Conservation (phyloP, 164 flowering plant genomes). For the Vitis rupestris region DNA sequence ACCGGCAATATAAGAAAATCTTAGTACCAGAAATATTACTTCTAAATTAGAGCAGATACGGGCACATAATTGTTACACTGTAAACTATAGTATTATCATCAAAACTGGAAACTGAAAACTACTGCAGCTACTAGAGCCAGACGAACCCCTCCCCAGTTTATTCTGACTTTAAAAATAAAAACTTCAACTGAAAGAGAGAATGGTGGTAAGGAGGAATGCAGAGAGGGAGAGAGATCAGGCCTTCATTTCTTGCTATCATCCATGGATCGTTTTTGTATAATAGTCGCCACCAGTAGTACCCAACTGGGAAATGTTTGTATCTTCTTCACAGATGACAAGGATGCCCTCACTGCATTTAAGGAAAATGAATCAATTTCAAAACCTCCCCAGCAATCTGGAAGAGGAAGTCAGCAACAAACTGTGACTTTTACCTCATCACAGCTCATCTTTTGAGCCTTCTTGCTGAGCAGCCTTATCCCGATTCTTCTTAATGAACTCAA, state of each 20-base stretch:
- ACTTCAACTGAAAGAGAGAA: background rate
- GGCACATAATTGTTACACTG: slow-evolving; percentile 9
- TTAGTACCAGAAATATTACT: no score
- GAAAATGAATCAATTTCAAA: no score
- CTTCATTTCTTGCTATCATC: background rate
- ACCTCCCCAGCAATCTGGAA: no score
- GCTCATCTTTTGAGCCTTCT: slow-evolving; percentile 55
- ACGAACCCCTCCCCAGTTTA: slow-evolving; percentile 5
- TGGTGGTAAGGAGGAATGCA: no score
- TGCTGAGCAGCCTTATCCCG: slow-evolving; percentile 34
- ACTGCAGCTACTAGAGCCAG: slow-evolving; percentile 4
- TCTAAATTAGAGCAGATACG: background rate
- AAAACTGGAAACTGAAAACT: slow-evolving; percentile 1
- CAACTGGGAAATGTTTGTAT: background rate
- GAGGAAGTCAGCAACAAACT: no score
- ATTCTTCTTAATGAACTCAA: slow-evolving; percentile 67
- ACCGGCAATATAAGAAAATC: no score
- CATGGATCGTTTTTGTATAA: no score
- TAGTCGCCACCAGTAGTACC: background rate
- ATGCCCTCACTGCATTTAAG: background rate
- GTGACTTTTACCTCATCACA: slow-evolving; percentile 14
- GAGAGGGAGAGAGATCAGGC: background rate
- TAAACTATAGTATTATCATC: background rate
- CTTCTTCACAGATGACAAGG: background rate
- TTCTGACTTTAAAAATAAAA: background rate